Evolutionary conservation across 345 rosid species (phyloP).

Genomic region (Pugionium cornutum): DNA sequence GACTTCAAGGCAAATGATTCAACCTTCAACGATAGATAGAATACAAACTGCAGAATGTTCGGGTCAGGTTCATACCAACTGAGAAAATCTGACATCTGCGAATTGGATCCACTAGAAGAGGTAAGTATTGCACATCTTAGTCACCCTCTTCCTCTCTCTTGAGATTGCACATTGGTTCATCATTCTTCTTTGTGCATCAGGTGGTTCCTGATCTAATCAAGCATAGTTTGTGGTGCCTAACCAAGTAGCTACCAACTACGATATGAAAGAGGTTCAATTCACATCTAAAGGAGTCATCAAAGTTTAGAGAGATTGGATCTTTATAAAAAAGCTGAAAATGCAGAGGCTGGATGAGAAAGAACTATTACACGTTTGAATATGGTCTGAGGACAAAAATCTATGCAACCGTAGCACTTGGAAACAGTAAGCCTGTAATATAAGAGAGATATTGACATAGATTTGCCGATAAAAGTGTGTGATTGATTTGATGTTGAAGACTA

Average conservation of each 20-base stretch:
- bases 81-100: constrained; percentile 64
- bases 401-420: constrained; percentile 67
- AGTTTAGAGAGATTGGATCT: constrained; percentile 10
- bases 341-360: constrained; percentile 69
- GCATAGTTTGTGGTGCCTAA: constrained; percentile 69
- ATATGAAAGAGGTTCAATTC: constrained; percentile 69
- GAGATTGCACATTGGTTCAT: not conserved
- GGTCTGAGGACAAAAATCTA: constrained; percentile 66
- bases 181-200: constrained; percentile 32
- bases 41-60: constrained; percentile 73
- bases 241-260: constrained; percentile 57
- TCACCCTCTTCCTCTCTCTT: not conserved
- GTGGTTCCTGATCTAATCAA: constrained; percentile 59
- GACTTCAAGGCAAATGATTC: constrained; percentile 89
- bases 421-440: constrained; percentile 44
- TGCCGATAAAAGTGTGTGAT: not conserved
- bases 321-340: constrained; percentile 23
- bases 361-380: constrained; percentile 79
- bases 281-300: constrained; percentile 9
- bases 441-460: not conserved
- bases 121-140: constrained; percentile 36
- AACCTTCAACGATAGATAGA: constrained; percentile 72
- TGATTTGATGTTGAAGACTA: constrained; percentile 48
- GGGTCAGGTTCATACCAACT: constrained; percentile 91
- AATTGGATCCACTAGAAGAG: constrained; percentile 84